Percentiles rank a stretch among this genome's conserved stretches.
phyloP scores from a whole-genome alignment of 2,329 filamentous ascomycete species.

The Aspergillus unguis region DNA sequence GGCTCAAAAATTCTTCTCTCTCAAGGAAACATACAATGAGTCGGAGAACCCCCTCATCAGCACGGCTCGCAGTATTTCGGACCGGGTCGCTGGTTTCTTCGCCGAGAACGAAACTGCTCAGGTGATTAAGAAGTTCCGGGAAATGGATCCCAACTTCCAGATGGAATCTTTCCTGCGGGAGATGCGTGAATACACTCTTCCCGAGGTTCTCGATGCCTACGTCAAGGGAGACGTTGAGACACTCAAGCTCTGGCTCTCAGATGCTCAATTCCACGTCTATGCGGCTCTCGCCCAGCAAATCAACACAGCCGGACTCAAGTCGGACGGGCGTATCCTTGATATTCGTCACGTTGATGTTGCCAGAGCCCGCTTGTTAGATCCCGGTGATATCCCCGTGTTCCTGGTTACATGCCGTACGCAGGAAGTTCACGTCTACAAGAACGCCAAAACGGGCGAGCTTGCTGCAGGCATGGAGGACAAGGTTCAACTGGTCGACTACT shows the following conservation, averaged over 20 bases:
- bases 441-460: constrained; percentile 82
- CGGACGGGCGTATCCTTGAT: constrained; percentile 90
- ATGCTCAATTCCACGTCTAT: constrained; percentile 94
- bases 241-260: constrained; percentile 90
- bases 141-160: constrained; percentile 93
- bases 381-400: constrained; percentile 71
- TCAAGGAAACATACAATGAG: constrained; percentile 87
- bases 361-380: constrained; percentile 47
- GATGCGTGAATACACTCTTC: constrained; percentile 95
- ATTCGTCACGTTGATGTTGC: constrained; percentile 84
- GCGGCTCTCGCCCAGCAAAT: constrained; percentile 97
- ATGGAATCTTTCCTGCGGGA: constrained; percentile 92
- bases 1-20: constrained; percentile 80
- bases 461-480: constrained; percentile 98
- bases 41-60: constrained; percentile 95
- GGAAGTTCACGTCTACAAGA: constrained; percentile 95
- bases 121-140: constrained; percentile 96
- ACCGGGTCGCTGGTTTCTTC: constrained; percentile 91
- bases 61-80: constrained; percentile 89
- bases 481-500: constrained; percentile 96
- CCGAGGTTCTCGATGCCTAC: constrained; percentile 95
- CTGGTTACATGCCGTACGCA: constrained; percentile 96
- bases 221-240: constrained; percentile 93
- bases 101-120: constrained; percentile 96
- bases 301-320: constrained; percentile 86